Conservation (phyloP, 2,329 filamentous ascomycete genomes). For the Paraphaeosphaeria sporulosa region DNA sequence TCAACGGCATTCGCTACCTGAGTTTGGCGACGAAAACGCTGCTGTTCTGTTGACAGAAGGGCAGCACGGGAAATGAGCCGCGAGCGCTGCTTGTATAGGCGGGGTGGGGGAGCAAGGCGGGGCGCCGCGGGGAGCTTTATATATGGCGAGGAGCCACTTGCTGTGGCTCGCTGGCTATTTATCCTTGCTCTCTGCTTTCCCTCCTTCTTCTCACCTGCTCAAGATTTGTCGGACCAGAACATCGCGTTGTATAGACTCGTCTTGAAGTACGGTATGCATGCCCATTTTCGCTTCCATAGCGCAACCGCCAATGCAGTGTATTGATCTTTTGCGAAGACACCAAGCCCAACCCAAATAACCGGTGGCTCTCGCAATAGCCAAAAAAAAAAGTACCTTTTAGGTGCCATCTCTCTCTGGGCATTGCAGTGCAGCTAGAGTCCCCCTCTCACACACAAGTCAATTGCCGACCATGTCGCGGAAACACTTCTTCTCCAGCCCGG, state of each 20-base stretch:
- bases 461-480: constrained; percentile 58
- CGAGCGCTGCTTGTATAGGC: neutral
- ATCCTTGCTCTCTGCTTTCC: constrained; percentile 2
- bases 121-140: constrained; percentile 35
- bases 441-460: neutral
- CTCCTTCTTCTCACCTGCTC: neutral
- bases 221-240: neutral
- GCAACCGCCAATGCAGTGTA: neutral
- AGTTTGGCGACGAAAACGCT: neutral
- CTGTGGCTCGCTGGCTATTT: constrained; percentile 13
- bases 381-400: too few relatives aligned
- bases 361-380: constrained; percentile 5
- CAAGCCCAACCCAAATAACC: constrained; percentile 9
- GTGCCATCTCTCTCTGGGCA: neutral
- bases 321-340: constrained; percentile 11
- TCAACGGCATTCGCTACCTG: neutral
- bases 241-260: neutral
- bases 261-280: neutral
- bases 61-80: neutral
- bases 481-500: constrained; percentile 61
- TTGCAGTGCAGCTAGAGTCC: neutral
- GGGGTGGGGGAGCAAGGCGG: constrained; percentile 30
- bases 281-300: neutral
- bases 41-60: constrained; percentile 6
- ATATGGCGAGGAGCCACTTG: constrained; percentile 24